These are phyloP conservation scores for Ceratorhiza oryzae-sativae DNA, from an alignment of 1,284 basidiomycete genomes.

Conservation along the genomic window DNA sequence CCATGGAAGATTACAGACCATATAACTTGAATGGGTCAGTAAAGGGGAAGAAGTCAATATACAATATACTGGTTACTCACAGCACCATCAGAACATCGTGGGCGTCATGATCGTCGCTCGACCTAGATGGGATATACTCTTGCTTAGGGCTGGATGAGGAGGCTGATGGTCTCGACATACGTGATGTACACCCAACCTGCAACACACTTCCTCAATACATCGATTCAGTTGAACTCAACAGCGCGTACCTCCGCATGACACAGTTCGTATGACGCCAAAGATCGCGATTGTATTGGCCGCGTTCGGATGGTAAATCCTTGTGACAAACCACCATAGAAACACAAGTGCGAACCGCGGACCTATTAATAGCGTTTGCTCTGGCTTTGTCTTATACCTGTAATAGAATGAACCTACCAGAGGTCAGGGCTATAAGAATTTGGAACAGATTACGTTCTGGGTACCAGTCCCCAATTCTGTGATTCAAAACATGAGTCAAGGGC, in stretches of 20 bases:
- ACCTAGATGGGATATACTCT: conserved; percentile 47
- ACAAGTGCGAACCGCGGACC: conserved; percentile 85
- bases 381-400: conserved; percentile 2
- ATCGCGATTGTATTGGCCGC: conserved; percentile 66
- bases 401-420: conserved; percentile 66
- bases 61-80: not conserved
- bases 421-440: conserved; percentile 88
- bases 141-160: too few relatives aligned
- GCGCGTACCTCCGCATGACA: conserved; percentile 71
- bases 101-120: conserved; percentile 76
- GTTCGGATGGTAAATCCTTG: conserved; percentile 55
- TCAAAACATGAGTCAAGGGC: not conserved
- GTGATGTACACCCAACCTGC: conserved; percentile 89
- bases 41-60: not conserved
- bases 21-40: conserved; percentile 55
- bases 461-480: conserved; percentile 84
- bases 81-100: conserved; percentile 92
- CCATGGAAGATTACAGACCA: conserved; percentile 84
- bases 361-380: conserved; percentile 45
- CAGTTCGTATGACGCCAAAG: conserved; percentile 75
- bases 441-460: conserved; percentile 89
- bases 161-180: too few relatives aligned
- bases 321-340: conserved; percentile 72
- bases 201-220: not conserved
- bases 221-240: not conserved